A percentile compares a stretch with the other conserved stretches of the same genome.
These are phyloP conservation scores for Vitis hybrid DNA, from an alignment of 177 flowering plant species.

Conservation along the genomic window DNA sequence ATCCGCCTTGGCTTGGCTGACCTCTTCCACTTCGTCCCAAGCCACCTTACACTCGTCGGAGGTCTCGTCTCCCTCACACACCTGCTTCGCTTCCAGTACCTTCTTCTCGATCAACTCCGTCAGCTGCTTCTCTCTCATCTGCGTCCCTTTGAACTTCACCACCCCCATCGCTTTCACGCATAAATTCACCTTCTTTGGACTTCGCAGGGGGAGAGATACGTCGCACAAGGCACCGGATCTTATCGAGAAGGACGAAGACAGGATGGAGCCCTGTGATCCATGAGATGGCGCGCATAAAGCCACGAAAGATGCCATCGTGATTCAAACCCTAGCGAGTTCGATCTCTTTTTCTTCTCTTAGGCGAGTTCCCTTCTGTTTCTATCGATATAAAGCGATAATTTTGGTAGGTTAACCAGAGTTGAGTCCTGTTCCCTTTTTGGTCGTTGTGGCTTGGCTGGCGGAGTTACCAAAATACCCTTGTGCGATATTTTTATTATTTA, in stretches of 20 bases:
- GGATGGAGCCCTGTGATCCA: background rate
- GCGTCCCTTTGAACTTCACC: slow-evolving; percentile 66
- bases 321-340: background rate
- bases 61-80: slow-evolving; percentile 50
- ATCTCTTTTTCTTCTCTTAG: background rate
- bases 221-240: background rate
- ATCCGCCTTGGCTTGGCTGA: slow-evolving; percentile 83
- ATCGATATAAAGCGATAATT: too few species aligned
- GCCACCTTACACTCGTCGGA: slow-evolving; percentile 80
- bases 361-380: too few species aligned
- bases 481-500: too few species aligned
- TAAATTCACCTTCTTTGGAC: background rate
- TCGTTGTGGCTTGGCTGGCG: too few species aligned
- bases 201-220: background rate
- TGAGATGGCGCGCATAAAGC: background rate
- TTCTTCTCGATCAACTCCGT: slow-evolving; percentile 81
- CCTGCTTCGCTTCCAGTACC: slow-evolving; percentile 63
- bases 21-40: slow-evolving; percentile 89
- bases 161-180: slow-evolving; percentile 30
- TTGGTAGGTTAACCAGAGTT: too few species aligned
- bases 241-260: background rate
- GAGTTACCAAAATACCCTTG: too few species aligned
- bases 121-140: slow-evolving; percentile 63
- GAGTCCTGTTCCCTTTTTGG: too few species aligned
- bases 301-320: background rate